These are phyloP conservation scores for Suillus placidus DNA, from an alignment of 768 basidiomycete species.

Conservation along the genomic window DNA sequence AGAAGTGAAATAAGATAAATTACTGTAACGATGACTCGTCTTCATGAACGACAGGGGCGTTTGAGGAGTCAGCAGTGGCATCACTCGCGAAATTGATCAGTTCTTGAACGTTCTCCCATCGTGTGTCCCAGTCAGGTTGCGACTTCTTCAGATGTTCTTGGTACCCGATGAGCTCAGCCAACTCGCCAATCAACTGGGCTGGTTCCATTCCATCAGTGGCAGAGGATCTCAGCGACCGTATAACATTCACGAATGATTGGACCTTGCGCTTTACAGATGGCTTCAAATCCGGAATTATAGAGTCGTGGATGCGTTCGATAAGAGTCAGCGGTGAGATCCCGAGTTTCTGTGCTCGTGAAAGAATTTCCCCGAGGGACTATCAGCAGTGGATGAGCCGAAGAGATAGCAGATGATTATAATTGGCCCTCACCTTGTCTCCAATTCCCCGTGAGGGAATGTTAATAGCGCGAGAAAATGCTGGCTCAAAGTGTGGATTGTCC, in stretches of 20 bases:
- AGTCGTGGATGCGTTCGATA: slow-evolving; percentile 65
- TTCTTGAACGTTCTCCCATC: slow-evolving; percentile 89
- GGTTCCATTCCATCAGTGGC: slow-evolving; percentile 63
- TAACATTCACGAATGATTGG: slow-evolving; percentile 56
- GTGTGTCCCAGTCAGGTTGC: slow-evolving; percentile 70
- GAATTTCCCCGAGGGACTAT: slow-evolving; percentile 65
- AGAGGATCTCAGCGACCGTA: slow-evolving; percentile 53
- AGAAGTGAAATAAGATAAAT: neutral
- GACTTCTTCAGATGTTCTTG: slow-evolving; percentile 68
- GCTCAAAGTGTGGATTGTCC: slow-evolving; percentile 68
- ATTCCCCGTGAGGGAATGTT: slow-evolving; percentile 74
- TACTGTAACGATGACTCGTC: slow-evolving; percentile 3
- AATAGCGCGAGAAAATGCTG: slow-evolving; percentile 71
- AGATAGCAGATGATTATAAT: neutral
- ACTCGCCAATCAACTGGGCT: slow-evolving; percentile 58
- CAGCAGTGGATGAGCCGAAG: neutral
- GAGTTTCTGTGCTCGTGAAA: slow-evolving; percentile 51
- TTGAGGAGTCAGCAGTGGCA: slow-evolving; percentile 38
- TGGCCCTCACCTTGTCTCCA: slow-evolving; percentile 67
- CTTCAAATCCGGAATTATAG: slow-evolving; percentile 63
- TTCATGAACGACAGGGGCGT: neutral
- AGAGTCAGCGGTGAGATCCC: slow-evolving; percentile 59
- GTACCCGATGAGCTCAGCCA: slow-evolving; percentile 64
- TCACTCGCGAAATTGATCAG: slow-evolving; percentile 78
- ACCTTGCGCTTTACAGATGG: slow-evolving; percentile 68